Base-by-base conservation (phyloP, 1,284 basidiomycete species). In the Austroboletus novae-zelandiae region DNA sequence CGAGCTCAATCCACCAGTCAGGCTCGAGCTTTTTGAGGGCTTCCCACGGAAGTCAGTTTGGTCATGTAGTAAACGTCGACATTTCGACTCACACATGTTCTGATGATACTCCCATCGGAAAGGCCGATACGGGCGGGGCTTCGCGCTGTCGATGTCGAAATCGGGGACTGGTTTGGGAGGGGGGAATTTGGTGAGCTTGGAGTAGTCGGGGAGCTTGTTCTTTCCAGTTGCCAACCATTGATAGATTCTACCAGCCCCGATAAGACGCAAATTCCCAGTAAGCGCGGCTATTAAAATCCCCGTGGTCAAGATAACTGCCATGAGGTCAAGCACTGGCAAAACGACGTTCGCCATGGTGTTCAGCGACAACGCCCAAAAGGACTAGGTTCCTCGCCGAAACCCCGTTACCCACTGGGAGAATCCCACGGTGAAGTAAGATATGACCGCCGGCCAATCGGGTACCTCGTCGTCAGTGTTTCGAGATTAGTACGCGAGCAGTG, bases 81-180 rank as follows among this genome's bases (percentile, higher is more conserved):
- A 13, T 17, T 20, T 36, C 14, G 9, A 67, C 72, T 43, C 58
- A 77, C 77, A 69, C 78, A 79, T 78, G n/a, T 64, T 77, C 55
- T 80, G 78, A 53, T 77, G 71, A 50, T 77, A 79, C 49, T 66
- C 65, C 77, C 78, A 79, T 50, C 78, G 69, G 54, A 80, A 77
- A 0, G 78, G 78, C 25, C 78, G 70, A 58, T 79, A 80, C 17
- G 78, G 79, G 30, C 78, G 68, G 5, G 79, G 65, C 46, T 65
- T 70, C 3, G 76, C 69, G 4, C 52, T 66, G 43, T 69, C 62
- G 40, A 80, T 61, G 50, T 78, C 61, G 48, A 80, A 80, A 23
- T 71, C 50, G n/a, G 54, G 56, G 5, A 77, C 51, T 9, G 78
- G 71, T 7, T 55, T 67, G 7, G 77, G 77, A 25, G 61, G 53